These are phyloP conservation scores for Trichoderma arundinaceum DNA, from an alignment of 2,329 filamentous ascomycete genomes.

Conservation along the genomic window DNA sequence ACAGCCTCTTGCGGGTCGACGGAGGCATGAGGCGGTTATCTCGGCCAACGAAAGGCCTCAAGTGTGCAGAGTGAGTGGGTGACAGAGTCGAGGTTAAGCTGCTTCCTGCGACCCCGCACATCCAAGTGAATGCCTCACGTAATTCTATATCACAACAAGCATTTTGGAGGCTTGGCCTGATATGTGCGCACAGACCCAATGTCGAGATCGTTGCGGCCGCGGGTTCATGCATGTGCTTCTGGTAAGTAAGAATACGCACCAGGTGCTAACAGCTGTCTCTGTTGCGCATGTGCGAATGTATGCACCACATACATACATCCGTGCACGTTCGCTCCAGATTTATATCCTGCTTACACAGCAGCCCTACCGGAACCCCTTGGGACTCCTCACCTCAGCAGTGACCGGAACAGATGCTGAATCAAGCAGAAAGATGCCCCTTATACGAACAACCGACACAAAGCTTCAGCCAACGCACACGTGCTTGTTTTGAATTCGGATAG, in stretches of 20 bases:
- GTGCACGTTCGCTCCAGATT: neutral
- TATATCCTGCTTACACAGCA: no score
- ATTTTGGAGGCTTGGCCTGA: slow-evolving; percentile 1
- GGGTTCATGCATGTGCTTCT: neutral
- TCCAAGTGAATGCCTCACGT: neutral
- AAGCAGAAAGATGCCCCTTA: no score
- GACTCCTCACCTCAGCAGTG: no score
- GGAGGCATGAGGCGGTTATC: slow-evolving; percentile 18
- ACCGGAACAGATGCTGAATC: no score
- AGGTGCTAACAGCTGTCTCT: neutral
- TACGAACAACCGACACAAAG: no score
- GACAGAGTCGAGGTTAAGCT: slow-evolving; percentile 11
- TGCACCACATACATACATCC: slow-evolving; percentile 24
- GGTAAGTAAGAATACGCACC: neutral
- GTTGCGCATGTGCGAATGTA: slow-evolving; percentile 5
- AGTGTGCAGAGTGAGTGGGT: neutral
- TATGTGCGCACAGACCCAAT: neutral
- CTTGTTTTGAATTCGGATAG: neutral
- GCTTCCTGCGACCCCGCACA: slow-evolving; percentile 14
- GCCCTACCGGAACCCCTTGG: no score
- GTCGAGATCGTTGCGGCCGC: slow-evolving; percentile 3
- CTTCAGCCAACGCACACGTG: no score
- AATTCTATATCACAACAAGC: slow-evolving; percentile 7
- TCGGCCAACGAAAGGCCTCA: slow-evolving; percentile 15
- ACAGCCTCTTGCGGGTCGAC: slow-evolving; percentile 14